Evolutionary conservation across 306 rosid genomes (phyloP), one percentile per base, ranked within the genome.

Genomic region (Rosa chinensis): DNA sequence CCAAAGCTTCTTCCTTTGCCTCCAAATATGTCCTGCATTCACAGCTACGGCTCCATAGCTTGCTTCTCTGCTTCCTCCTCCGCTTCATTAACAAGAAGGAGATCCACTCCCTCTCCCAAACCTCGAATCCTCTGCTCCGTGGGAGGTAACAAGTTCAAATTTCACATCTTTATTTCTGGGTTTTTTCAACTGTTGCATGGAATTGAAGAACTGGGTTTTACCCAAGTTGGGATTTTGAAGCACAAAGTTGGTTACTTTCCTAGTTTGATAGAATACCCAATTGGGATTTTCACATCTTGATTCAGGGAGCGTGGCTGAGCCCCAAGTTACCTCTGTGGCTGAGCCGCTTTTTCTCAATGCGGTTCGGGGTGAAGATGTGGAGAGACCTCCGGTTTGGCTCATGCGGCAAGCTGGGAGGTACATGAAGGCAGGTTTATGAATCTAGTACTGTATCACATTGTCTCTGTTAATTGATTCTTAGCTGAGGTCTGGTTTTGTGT

Each of bases 371-470:
- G 70, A 79, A 59, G 90, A 90, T 78, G 92, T 95, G 47, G 99
- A 93, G 43, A 91, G 99, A 61, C 99, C 99, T 49, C 99, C 99
- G 3, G 99, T 95, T 89, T 95, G 99, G 99, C 95, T 95, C 69
- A 95, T 95, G 99, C 90, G 99, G 85, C 99, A 95, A 87, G 99
- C 99, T 23, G 99, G 99, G 96, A 92, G 98, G 93, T 94, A 94
- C 85, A 94, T 94, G 98, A 94, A 94, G 98, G 98, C 92, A 92
- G 91, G 96, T 92, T 86, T 45, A 79, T 70, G 72, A 80, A 83
- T 79, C 32, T 47, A 40, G 21, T 82, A 40, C 86, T 23, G 28
- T 40, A 53, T 64, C 12, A 62, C 43, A 70, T 20, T 75, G 63
- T 58, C 47, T 55, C 37, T 56, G 23, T 52, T 74, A 43, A 44